Evolutionary conservation across 2,329 filamentous ascomycete species (phyloP), one percentile per base, ranked within the genome.

Genomic region (Hypoxylon sp.): DNA sequence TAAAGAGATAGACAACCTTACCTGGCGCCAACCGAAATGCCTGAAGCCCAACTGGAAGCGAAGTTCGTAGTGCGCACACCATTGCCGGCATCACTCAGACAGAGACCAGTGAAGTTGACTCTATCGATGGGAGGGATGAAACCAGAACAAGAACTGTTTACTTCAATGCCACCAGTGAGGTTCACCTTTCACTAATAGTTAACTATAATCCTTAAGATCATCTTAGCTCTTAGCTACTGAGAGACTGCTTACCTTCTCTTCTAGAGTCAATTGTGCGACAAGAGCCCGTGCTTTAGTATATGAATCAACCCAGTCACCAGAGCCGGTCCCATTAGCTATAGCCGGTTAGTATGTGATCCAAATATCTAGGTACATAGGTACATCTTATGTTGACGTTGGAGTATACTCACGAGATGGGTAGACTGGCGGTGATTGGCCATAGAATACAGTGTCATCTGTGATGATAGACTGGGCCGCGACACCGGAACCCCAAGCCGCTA

Each of bases 1-100:
- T n/a, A n/a, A 8, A 2, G 26, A 16, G 9, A 13, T 19, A 8
- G 20, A 7, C 11, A 8, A 32, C 32, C 20, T 34, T 54, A 68
- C 66, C 65, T 74, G n/a, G 69, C 71, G 59, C 73, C 73, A 11
- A 88, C 80, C 45, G 87, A 88, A 44, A 89, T 75, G 44, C 87
- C 88, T 1, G 72, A 68, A 1, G 69, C 66, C 67, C 74, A 76
- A 42, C 71, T 69, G 17, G 71, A 74, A 21, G 70, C 74, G 30
- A 73, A 74, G 60, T 76, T 69, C 6, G 73, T 69, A 38, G 44
- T 61, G 17, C 69, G 60, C 25, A 67, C 53, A 13, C 67, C 67
- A 44, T 68, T 63, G 11, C 66, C 60, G 38, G 66, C 63, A 55
- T 44, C 73, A 63, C 51, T 75, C 0, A 75, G 68, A 50, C 73